phyloP scores from a whole-genome alignment of 106 monocot genomes.

The Acanthochlamys bracteata region DNA sequence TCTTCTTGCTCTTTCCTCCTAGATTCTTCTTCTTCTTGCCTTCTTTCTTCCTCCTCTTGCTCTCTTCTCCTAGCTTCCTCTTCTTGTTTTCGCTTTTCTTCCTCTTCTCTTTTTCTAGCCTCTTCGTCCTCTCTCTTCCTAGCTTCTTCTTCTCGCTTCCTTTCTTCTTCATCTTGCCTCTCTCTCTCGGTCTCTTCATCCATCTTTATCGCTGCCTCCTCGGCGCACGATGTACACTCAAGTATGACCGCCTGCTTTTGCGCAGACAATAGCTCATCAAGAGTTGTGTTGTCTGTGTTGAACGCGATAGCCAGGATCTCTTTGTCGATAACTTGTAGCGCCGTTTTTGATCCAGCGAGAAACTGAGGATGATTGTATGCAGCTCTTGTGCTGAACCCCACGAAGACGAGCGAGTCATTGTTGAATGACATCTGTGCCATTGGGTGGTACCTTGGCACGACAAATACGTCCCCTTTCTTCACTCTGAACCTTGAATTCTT shows the following conservation, averaged over 20 bases:
- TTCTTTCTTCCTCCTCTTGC: constrained; percentile 12
- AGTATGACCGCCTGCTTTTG: constrained; percentile 38
- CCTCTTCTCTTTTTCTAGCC: background rate
- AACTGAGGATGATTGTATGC: constrained; percentile 54
- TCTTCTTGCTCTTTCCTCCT: constrained; percentile 1
- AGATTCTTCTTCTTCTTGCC: background rate
- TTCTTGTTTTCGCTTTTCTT: background rate
- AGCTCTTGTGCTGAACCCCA: constrained; percentile 48
- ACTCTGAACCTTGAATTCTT: constrained; percentile 29
- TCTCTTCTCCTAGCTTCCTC: background rate
- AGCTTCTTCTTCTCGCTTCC: constrained; percentile 7
- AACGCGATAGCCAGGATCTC: constrained; percentile 38
- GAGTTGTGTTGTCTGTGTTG: constrained; percentile 18
- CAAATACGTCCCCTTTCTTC: constrained; percentile 63
- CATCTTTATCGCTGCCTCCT: constrained; percentile 29
- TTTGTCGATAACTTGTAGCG: constrained; percentile 26
- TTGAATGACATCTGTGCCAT: constrained; percentile 80
- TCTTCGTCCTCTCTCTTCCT: constrained; percentile 1
- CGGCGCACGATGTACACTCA: constrained; percentile 50
- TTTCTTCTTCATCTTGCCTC: constrained; percentile 19
- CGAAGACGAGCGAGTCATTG: constrained; percentile 51
- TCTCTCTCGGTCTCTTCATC: constrained; percentile 11
- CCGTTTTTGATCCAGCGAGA: constrained; percentile 48
- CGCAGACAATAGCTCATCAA: constrained; percentile 22
- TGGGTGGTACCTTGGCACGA: constrained; percentile 64